Evolutionary conservation across 2,329 filamentous ascomycete species (phyloP), one percentile per base, ranked within the genome.

Genomic region (Aspergillus chevalieri): DNA sequence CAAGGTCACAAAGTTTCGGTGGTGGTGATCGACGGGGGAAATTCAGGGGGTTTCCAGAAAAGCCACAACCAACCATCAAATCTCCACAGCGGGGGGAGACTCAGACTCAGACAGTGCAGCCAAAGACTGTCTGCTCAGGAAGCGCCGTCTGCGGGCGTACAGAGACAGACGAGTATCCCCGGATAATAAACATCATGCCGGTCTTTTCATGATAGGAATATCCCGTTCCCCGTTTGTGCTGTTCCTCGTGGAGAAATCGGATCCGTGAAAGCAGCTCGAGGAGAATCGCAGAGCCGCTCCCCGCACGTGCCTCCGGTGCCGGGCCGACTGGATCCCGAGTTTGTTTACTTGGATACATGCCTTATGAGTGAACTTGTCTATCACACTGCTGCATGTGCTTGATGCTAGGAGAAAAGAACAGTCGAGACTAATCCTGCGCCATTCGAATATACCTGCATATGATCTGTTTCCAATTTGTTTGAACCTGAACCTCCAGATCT

Each of bases 281-380:
- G 34, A 36, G 15, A n/a, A 7, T 36, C 14, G 6, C 34, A 17
- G 34, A 36, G 34, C 15, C 34, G 22, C 44, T 17, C 47, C 47
- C 47, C 52, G 46, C 55, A 57, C 53, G 55, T 56, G 55, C 53
- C 26, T 39, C 39, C 28, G 39, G 51, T 52, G 17, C 52, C 57
- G 57, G 62, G 50, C 60, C 55, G 57, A 57, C 52, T 54, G 33
- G 51, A 12, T 10, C 15, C 48, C 48, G 48, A 58, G 51, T 43
- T 55, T 58, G 56, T 56, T 59, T 60, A 55, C 52, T 52, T 48
- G 26, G 26, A 30, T 30, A 30, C 26, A 5, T 30, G 26, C 26
- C 10, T 30, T 30, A 30, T 30, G 26, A 30, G 26, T 10, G 26
- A 30, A 30, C 26, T 12, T 12, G 14, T 24, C 15, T 33, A 6